phyloP scores from a whole-genome alignment of 768 basidiomycete species.

The Suillus clintonianus region DNA sequence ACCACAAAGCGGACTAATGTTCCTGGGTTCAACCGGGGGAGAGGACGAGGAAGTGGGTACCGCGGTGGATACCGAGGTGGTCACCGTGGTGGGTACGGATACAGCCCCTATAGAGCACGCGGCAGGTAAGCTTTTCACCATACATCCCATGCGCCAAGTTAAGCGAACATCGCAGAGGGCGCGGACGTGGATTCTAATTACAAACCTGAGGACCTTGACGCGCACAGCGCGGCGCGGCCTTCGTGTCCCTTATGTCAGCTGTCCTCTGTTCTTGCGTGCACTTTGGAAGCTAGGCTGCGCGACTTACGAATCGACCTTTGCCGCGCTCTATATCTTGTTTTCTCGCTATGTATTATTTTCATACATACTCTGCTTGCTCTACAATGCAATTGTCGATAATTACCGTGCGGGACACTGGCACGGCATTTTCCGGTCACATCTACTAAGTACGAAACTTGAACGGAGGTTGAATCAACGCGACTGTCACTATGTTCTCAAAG shows the following conservation, averaged over 20 bases:
- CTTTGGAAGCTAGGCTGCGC: conserved; percentile 4
- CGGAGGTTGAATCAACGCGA: neutral
- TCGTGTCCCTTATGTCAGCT: conserved; percentile 12
- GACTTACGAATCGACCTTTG: conserved; percentile 9
- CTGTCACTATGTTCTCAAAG: conserved; percentile 12
- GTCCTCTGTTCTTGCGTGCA: conserved; percentile 9
- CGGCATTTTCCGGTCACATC: conserved; percentile 11
- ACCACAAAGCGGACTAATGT: conserved; percentile 95
- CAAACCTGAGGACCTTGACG: conserved; percentile 16
- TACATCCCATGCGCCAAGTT: conserved; percentile 14
- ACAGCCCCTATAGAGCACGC: conserved; percentile 60
- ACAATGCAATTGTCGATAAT: conserved; percentile 34
- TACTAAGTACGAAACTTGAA: neutral
- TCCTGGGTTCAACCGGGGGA: conserved; percentile 85
- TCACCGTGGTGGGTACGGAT: conserved; percentile 52
- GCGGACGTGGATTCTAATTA: conserved; percentile 68
- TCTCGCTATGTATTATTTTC: conserved; percentile 15
- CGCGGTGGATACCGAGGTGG: conserved; percentile 65
- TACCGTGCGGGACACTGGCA: neutral
- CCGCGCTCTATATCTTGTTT: conserved; percentile 2
- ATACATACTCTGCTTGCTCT: conserved; percentile 13
- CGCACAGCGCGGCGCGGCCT: conserved; percentile 17
- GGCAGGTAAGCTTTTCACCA: conserved; percentile 59
- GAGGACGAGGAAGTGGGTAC: conserved; percentile 69
- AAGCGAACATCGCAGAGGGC: conserved; percentile 45